phyloP scores from a whole-genome alignment of 2,329 filamentous ascomycete genomes.

The Xylaria sp. region DNA sequence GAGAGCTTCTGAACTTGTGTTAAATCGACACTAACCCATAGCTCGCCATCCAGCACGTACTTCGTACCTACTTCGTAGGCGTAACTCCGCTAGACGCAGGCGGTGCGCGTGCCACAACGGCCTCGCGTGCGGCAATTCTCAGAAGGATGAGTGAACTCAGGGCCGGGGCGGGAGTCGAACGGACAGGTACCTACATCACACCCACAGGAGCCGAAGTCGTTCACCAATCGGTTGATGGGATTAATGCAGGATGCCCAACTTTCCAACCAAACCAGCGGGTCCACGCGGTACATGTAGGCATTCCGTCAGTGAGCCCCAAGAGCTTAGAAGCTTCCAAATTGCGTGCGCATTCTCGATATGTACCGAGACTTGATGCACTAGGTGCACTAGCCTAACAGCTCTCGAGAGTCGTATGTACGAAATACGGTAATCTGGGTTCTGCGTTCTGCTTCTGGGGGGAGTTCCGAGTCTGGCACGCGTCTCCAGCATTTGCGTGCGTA shows the following conservation, averaged over 20 bases:
- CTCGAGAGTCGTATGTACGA: too few species aligned
- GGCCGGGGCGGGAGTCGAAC: neutral
- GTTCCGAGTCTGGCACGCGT: too few species aligned
- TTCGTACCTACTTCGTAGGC: neutral
- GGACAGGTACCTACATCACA: neutral
- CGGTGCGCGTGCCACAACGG: neutral
- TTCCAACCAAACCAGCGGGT: neutral
- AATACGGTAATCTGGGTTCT: too few species aligned
- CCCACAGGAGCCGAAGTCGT: neutral
- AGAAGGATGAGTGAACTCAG: neutral
- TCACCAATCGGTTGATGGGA: neutral
- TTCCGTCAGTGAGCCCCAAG: neutral
- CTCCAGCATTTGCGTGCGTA: too few species aligned
- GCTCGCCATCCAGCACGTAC: neutral
- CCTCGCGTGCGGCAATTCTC: neutral
- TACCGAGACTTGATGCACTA: neutral
- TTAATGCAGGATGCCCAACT: neutral
- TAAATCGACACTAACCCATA: neutral
- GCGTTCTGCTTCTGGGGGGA: too few species aligned
- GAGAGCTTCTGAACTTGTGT: too few species aligned
- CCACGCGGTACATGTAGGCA: neutral
- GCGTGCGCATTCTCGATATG: neutral
- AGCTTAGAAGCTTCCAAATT: neutral
- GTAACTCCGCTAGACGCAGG: neutral
- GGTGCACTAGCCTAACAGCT: too few species aligned